Evolutionary conservation across 106 monocot genomes (phyloP), one percentile per base, ranked within the genome.

Genomic region (Dendrobium catenatum): DNA sequence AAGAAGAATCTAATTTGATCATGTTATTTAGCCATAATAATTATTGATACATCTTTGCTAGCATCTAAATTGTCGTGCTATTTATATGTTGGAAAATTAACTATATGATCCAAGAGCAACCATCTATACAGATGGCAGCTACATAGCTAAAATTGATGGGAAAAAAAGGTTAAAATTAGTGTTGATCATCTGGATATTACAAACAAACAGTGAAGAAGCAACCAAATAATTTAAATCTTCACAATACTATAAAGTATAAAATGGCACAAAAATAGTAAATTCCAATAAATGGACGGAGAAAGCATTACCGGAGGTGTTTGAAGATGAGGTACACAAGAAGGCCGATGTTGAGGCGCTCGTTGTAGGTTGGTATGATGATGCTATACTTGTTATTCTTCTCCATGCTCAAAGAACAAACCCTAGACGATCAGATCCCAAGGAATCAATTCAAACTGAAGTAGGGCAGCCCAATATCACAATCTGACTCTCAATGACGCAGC

Each of bases 321-420:
- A 98, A 98, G 82, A 98, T 42, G 68, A 99, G 98, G 83, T 95
- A 99, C 67, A 89, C 80, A 68, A 99, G 79, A 31, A 99, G 82
- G 42, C 91, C 95, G 55, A 99, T 89, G 87, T 99, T 99, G 19
- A 99, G 91, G 40, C 95, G 95, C 83, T 99, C 98, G 68, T 99
- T 95, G 86, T 99, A 99, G 3, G 98, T 99, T 3, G 98, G 95
- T 49, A 99, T 90, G 55, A 99, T 95, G 76, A 99, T 93, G 85
- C 93, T 99, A 78, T 99, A 99, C 85, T 91, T 92, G 83, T 74
- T 76, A 27, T 84, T 84, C 68, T 82, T 77, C 80, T 66, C 43
- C 79, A 76, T 76, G 22, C 4, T 47, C 76, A 26, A 26, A 6
- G 49, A 76, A 20, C 24, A 76, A 76, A 51, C 22, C 49, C 27